Base-by-base conservation (phyloP, 2,329 filamentous ascomycete genomes). In the Ophiostoma angusticollis region DNA sequence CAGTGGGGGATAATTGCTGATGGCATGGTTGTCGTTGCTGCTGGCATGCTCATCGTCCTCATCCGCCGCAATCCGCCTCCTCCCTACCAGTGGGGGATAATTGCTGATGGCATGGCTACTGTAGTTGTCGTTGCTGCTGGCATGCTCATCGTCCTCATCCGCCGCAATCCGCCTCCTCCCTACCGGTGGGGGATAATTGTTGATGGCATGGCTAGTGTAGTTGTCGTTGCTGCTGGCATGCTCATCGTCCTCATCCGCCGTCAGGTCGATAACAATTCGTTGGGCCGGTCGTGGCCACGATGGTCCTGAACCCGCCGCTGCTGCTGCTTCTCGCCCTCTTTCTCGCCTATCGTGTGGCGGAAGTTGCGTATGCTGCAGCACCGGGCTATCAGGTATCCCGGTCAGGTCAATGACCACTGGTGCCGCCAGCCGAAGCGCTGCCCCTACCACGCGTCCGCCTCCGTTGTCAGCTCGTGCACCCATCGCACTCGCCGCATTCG, bases 351-450 rank as follows among this genome's bases (percentile, higher is more conserved):
- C 12, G 18, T 12, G 13, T n/a, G 17, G 9, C 8, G 31, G 31
- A 18, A 21, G 14, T 13, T 13, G 28, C 24, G 35, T 23, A 12
- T 40, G 43, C 19, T 32, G n/a, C n/a, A n/a, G 44, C 12, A 49
- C 50, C 0, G 65, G 64, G 14, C 64, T 68, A 49, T 70, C 67
- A 0, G 66, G 64, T 45, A 70, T 67, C 9, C 57, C 59, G 0
- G 68, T 71, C 34, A 72, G 52, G 41, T 72, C 68, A 31, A 72
- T 71, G 12, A 70, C 53, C 14, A 57, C 47, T 17, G 39, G 50
- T 41, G 35, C 18, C 25, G 17, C n/a, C 19, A 11, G 30, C 28
- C 30, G 31, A 29, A 29, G 17, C 5, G 19, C 23, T 13, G 4
- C 23, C 13, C 11, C 14, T 22, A 14, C 30, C 35, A 8, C 16